Conservation (phyloP, 768 basidiomycete genomes). For the Psilocybe cubensis region DNA sequence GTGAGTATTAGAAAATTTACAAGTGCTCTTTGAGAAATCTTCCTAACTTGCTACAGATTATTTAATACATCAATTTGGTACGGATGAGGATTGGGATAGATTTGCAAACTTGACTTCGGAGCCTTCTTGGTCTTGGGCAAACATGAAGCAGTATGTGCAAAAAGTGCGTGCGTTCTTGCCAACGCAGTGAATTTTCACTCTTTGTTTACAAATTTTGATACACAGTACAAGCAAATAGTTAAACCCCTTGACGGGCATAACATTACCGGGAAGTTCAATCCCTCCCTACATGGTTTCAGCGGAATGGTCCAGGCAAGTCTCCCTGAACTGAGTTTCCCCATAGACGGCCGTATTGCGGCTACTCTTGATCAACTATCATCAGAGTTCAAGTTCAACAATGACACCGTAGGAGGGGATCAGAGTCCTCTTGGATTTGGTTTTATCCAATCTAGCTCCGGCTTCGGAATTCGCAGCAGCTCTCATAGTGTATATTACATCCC, state of each 20-base stretch:
- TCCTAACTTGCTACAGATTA: background rate
- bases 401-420: slow-evolving; percentile 13
- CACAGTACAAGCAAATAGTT: background rate
- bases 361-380: slow-evolving; percentile 25
- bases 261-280: background rate
- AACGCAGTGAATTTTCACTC: background rate
- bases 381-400: slow-evolving; percentile 37
- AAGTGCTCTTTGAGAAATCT: background rate
- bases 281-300: background rate
- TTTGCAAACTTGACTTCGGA: background rate
- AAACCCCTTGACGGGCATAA: slow-evolving; percentile 1
- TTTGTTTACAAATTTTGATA: background rate
- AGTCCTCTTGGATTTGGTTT: slow-evolving; percentile 16
- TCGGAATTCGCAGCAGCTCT: slow-evolving; percentile 16
- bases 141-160: background rate
- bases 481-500: slow-evolving; percentile 13
- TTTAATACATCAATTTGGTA: background rate
- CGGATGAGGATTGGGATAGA: slow-evolving; percentile 3
- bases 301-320: background rate
- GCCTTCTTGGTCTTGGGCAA: background rate
- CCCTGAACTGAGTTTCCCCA: background rate
- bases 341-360: slow-evolving; percentile 12
- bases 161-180: background rate
- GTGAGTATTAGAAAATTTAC: slow-evolving; percentile 2
- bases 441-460: slow-evolving; percentile 7